Percentiles rank a stretch among this genome's conserved stretches.
Conservation (phyloP, 352 stramenopile species). For the Pythium folliculosum region DNA sequence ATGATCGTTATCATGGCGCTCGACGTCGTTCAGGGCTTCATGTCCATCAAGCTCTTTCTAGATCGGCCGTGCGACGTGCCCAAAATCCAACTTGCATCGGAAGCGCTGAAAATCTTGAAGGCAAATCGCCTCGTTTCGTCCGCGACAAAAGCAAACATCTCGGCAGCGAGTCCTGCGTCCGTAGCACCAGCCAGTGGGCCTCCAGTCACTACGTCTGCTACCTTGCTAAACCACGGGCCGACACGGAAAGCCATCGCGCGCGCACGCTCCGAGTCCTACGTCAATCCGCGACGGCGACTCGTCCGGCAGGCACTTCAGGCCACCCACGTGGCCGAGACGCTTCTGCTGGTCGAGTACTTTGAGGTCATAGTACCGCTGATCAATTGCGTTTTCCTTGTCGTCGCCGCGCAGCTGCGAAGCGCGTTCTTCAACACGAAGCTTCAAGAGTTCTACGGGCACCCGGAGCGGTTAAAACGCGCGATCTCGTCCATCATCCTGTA, state of each 20-base stretch:
- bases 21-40: slow-evolving; percentile 22
- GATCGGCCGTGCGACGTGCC: slow-evolving; percentile 17
- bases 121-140: neutral
- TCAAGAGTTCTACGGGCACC: slow-evolving; percentile 7
- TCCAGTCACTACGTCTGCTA: neutral
- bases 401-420: slow-evolving; percentile 2
- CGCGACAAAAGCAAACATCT: neutral
- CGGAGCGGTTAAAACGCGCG: neutral
- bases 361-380: slow-evolving; percentile 26
- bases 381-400: slow-evolving; percentile 22
- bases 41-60: slow-evolving; percentile 28
- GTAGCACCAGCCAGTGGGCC: neutral
- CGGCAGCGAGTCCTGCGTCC: neutral
- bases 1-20: slow-evolving; percentile 27
- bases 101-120: neutral
- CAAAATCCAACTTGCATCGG: neutral
- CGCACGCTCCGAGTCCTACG: neutral
- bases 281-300: neutral
- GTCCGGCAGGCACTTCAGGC: slow-evolving; percentile 16
- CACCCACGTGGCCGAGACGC: slow-evolving; percentile 20
- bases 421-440: slow-evolving; percentile 25
- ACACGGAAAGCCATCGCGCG: neutral
- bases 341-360: slow-evolving; percentile 36
- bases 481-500: slow-evolving; percentile 22
- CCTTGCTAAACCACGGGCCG: neutral